Evolutionary conservation across 129 eudicot genomes (phyloP).

Genomic region (Centella asiatica): DNA sequence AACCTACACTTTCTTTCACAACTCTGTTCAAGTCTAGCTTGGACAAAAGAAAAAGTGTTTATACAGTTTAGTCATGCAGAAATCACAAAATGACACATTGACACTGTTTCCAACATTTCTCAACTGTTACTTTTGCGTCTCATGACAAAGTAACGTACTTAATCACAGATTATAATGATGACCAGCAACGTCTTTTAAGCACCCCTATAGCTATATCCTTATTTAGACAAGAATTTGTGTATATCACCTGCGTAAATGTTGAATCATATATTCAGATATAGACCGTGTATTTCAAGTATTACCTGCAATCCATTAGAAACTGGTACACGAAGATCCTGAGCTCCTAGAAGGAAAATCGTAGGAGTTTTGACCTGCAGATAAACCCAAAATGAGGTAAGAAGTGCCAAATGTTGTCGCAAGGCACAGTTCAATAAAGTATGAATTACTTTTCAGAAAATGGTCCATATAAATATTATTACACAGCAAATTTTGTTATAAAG

Average conservation of each 20-base stretch:
- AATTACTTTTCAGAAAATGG: no score
- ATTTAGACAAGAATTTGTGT: not conserved
- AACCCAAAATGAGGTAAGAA: not conserved
- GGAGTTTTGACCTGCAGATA: conserved; percentile 90
- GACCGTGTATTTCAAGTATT: conserved; percentile 16
- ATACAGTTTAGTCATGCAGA: not conserved
- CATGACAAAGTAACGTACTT: not conserved
- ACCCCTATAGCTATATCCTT: not conserved
- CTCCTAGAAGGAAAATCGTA: conserved; percentile 72
- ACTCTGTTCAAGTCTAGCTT: not conserved
- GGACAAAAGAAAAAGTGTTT: not conserved
- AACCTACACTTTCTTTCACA: not conserved
- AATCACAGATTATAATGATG: not conserved
- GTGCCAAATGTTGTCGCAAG: not conserved
- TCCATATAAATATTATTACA: no score
- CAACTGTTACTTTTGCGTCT: not conserved
- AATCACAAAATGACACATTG: not conserved
- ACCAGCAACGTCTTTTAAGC: not conserved
- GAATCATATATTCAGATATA: not conserved
- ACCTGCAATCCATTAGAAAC: conserved; percentile 81
- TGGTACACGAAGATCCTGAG: conserved; percentile 94
- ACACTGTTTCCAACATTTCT: not conserved
- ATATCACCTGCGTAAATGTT: not conserved
- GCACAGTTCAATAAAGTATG: not conserved
- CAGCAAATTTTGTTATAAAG: not conserved